Percentiles rank a stretch among this genome's conserved stretches.
These are phyloP conservation scores for Dothistroma septosporum DNA, from an alignment of 2,329 filamentous ascomycete species.

Conservation along the genomic window DNA sequence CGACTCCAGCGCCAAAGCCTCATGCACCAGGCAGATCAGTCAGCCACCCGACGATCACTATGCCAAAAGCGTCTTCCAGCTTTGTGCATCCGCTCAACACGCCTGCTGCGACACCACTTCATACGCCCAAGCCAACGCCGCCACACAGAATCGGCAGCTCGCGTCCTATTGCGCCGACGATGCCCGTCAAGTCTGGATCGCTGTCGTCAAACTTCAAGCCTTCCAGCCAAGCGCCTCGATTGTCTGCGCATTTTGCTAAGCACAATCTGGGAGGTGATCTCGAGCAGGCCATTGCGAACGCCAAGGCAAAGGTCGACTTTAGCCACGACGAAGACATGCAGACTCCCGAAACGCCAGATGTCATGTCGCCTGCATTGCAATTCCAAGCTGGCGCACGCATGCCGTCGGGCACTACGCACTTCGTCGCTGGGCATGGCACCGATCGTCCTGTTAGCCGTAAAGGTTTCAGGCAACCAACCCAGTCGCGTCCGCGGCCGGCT, in stretches of 20 bases:
- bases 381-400: slow-evolving; percentile 19
- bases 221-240: slow-evolving; percentile 40
- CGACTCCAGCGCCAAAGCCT: slow-evolving; percentile 18
- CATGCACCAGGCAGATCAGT: slow-evolving; percentile 12
- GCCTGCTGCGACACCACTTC: slow-evolving; percentile 13
- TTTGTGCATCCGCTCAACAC: slow-evolving; percentile 33
- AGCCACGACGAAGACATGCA: slow-evolving; percentile 29
- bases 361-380: slow-evolving; percentile 21
- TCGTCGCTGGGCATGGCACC: slow-evolving; percentile 12
- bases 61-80: slow-evolving; percentile 3
- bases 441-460: slow-evolving; percentile 29
- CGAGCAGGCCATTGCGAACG: slow-evolving; percentile 28
- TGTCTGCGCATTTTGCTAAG: slow-evolving; percentile 41
- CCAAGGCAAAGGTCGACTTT: slow-evolving; percentile 35
- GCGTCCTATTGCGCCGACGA: slow-evolving; percentile 3
- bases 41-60: background rate
- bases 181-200: background rate
- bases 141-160: slow-evolving; percentile 2
- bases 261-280: slow-evolving; percentile 41
- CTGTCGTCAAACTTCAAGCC: slow-evolving; percentile 31
- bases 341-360: slow-evolving; percentile 24
- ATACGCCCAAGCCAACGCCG: slow-evolving; percentile 15
- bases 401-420: slow-evolving; percentile 1
- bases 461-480: slow-evolving; percentile 25
- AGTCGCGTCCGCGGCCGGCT: slow-evolving; percentile 31